phyloP scores from a whole-genome alignment of 257 asterid genomes.

The Paulownia fortunei region DNA sequence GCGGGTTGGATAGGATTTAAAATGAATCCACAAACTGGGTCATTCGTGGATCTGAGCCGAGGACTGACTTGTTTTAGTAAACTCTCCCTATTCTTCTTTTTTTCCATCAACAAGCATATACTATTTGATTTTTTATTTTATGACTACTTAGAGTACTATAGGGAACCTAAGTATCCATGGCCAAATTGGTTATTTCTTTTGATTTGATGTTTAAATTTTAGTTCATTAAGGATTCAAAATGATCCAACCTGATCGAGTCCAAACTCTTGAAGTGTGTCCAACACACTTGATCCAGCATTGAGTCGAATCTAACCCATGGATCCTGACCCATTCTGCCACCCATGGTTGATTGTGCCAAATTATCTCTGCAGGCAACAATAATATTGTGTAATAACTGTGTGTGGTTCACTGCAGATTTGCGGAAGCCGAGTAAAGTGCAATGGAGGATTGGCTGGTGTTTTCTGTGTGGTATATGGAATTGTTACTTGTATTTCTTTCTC shows the following conservation, averaged over 20 bases:
- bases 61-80: too few species aligned
- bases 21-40: background rate
- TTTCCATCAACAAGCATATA: background rate
- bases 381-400: slow-evolving; percentile 1
- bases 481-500: background rate
- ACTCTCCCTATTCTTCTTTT: too few species aligned
- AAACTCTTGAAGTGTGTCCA: background rate
- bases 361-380: background rate
- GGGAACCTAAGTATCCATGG: background rate
- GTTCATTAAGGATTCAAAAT: background rate
- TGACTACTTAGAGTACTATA: too few species aligned
- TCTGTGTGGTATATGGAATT: background rate
- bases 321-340: background rate
- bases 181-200: background rate
- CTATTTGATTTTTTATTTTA: too few species aligned
- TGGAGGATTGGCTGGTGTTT: slow-evolving; percentile 2
- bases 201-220: background rate
- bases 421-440: slow-evolving; percentile 34
- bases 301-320: background rate
- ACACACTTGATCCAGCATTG: background rate
- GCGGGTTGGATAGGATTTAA: background rate
- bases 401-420: slow-evolving; percentile 47
- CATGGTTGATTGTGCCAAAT: background rate
- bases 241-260: too few species aligned
- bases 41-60: too few species aligned